These are phyloP conservation scores for Allomyces arbusculus DNA, from an alignment of 192 early-diverging fungal species.

Conservation along the genomic window DNA sequence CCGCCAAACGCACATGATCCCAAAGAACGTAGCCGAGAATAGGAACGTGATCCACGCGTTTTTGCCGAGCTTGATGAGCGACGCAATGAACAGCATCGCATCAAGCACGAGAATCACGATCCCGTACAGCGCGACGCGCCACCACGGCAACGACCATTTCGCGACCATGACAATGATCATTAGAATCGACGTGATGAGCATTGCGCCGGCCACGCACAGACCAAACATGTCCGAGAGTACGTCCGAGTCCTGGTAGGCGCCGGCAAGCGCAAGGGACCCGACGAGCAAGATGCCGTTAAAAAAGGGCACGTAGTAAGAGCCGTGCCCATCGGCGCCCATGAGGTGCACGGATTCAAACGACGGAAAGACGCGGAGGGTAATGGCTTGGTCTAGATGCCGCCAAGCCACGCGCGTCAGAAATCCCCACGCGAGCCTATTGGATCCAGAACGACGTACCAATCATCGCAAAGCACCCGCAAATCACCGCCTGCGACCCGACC, in stretches of 20 bases:
- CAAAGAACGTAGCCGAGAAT: neutral
- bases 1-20: neutral
- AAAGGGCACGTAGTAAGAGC: neutral
- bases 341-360: neutral
- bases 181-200: neutral
- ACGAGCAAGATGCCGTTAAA: neutral
- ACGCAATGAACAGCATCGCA: neutral
- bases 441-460: neutral
- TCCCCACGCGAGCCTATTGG: too few species aligned
- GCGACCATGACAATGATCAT: neutral
- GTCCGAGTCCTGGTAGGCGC: neutral
- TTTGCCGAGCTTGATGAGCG: neutral
- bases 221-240: neutral
- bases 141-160: neutral
- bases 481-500: neutral
- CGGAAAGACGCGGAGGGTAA: neutral
- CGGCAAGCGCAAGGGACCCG: neutral
- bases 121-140: neutral
- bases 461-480: neutral
- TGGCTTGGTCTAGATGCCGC: neutral
- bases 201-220: neutral
- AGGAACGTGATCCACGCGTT: neutral
- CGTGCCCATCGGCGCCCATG: neutral
- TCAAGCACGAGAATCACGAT: neutral
- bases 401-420: too few species aligned